A percentile compares a stretch with the other conserved stretches of the same genome.
Conservation (phyloP, 768 basidiomycete genomes). For the Pisolithus tinctorius region DNA sequence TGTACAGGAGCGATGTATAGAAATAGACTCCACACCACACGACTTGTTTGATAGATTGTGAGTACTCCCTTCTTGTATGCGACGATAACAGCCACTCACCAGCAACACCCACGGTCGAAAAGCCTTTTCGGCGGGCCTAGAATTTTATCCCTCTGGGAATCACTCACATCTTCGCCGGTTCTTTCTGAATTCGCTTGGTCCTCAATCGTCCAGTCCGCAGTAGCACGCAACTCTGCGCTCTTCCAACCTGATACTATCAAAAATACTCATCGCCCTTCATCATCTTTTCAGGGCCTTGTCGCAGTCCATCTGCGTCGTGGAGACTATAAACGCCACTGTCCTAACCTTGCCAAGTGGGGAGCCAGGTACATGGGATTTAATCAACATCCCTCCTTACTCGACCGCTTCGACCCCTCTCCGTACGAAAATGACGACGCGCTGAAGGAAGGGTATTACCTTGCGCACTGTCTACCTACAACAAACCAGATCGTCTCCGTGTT, state of each 20-base stretch:
- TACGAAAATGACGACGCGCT: conserved; percentile 8
- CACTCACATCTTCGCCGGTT: conserved; percentile 42
- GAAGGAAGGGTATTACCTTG: conserved; percentile 29
- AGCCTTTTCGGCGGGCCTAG: conserved; percentile 42
- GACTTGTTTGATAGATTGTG: conserved; percentile 45
- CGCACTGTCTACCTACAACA: conserved; percentile 39
- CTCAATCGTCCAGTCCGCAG: conserved; percentile 40
- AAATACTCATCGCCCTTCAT: conserved; percentile 12
- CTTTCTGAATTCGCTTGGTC: conserved; percentile 48
- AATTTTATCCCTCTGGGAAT: conserved; percentile 37
- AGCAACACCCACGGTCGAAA: background rate
- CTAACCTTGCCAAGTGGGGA: conserved; percentile 37
- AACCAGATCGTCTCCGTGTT: conserved; percentile 36
- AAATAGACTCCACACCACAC: conserved; percentile 34
- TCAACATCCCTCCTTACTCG: conserved; percentile 32
- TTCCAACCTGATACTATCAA: conserved; percentile 30
- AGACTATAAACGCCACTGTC: conserved; percentile 49
- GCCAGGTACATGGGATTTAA: conserved; percentile 42
- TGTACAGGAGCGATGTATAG: conserved; percentile 36
- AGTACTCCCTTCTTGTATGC: conserved; percentile 13
- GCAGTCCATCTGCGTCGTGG: conserved; percentile 51
- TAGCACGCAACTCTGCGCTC: conserved; percentile 42
- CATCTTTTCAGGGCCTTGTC: conserved; percentile 35
- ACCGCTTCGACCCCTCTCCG: conserved; percentile 29
- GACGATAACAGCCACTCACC: background rate